phyloP scores from a whole-genome alignment of 2,329 filamentous ascomycete species.

The Trichophyton schoenleinii region DNA sequence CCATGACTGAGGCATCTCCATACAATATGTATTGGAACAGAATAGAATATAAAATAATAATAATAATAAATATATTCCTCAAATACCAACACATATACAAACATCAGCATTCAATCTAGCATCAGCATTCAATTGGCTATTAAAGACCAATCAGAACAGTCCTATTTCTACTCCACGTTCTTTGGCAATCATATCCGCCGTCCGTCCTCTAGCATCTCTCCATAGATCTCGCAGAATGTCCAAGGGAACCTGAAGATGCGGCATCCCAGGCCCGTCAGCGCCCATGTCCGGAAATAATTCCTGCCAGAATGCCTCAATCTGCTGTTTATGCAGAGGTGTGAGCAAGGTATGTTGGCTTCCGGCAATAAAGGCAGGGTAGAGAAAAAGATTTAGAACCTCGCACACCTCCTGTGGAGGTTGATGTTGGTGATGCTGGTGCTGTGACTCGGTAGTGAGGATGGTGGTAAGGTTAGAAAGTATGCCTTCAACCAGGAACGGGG shows the following conservation, averaged over 20 bases:
- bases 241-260: constrained; percentile 6
- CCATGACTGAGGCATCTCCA: too few species aligned
- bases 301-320: constrained; percentile 8
- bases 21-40: too few species aligned
- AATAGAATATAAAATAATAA: too few species aligned
- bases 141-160: constrained; percentile 3
- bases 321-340: constrained; percentile 1
- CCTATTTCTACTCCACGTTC: constrained; percentile 9
- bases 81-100: not conserved
- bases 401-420: not conserved
- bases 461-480: not conserved
- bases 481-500: not conserved
- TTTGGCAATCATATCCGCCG: constrained; percentile 8
- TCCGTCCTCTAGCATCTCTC: constrained; percentile 1
- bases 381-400: constrained; percentile 8
- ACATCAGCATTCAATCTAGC: not conserved
- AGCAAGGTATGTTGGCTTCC: constrained; percentile 6
- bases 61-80: too few species aligned
- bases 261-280: constrained; percentile 1
- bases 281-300: constrained; percentile 4
- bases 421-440: not conserved
- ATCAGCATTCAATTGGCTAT: too few species aligned
- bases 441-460: not conserved
- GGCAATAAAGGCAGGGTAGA: constrained; percentile 10
- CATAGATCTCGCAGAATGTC: constrained; percentile 9